phyloP scores from a whole-genome alignment of 768 basidiomycete genomes.

The Kwoniella pini region DNA sequence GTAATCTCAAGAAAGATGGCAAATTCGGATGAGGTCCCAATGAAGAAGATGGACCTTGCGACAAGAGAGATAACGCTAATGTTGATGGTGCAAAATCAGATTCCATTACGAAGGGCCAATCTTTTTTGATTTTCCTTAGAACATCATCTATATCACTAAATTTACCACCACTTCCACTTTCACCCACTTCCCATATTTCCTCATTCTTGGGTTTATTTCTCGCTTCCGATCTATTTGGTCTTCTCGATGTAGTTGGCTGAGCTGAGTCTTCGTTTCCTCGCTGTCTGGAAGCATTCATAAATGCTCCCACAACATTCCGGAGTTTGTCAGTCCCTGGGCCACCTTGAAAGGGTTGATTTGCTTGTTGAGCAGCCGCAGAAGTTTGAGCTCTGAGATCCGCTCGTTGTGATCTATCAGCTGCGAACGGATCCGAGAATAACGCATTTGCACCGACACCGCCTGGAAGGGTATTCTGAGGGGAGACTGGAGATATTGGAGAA shows the following conservation, averaged over 20 bases:
- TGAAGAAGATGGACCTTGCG: constrained; percentile 20
- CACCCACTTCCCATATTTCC: constrained; percentile 28
- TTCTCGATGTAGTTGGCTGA: constrained; percentile 3
- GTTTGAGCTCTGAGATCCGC: constrained; percentile 35
- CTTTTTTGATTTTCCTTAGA: constrained; percentile 79
- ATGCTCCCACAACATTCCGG: constrained; percentile 47
- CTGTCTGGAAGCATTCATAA: constrained; percentile 38
- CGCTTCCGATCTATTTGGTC: constrained; percentile 30
- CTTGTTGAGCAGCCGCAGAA: constrained; percentile 30
- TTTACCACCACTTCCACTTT: constrained; percentile 52
- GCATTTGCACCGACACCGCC: not conserved
- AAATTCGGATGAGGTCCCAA: constrained; percentile 38
- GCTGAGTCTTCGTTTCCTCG: constrained; percentile 15
- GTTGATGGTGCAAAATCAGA: constrained; percentile 83
- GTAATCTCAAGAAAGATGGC: constrained; percentile 43
- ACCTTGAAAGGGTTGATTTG: constrained; percentile 21
- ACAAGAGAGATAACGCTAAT: constrained; percentile 80
- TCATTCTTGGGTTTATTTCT: constrained; percentile 24
- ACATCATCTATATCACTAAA: constrained; percentile 87
- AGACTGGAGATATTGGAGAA: constrained; percentile 30
- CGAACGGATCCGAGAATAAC: constrained; percentile 47
- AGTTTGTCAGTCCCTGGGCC: constrained; percentile 39
- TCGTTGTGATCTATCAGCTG: constrained; percentile 43
- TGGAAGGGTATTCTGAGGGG: constrained; percentile 5
- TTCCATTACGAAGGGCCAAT: constrained; percentile 76